These are phyloP conservation scores for Conticribra guillardii DNA, from an alignment of 108 stramenopile species.

Conservation along the genomic window DNA sequence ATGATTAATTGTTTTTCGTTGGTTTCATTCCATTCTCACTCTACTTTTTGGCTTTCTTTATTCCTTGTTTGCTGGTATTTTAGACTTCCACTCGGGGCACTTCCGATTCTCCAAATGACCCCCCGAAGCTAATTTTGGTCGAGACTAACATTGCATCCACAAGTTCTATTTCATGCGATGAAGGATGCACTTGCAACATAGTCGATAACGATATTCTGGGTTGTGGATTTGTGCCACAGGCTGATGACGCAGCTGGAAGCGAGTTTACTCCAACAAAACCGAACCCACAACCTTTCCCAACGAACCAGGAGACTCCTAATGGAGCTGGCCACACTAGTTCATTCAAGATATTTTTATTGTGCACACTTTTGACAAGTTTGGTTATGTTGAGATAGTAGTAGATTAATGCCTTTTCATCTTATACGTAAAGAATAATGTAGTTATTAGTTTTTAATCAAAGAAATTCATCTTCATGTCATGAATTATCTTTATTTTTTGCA, in stretches of 20 bases:
- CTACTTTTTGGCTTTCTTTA: too few relatives aligned
- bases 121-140: constrained; percentile 4
- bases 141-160: constrained; percentile 8
- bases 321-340: background rate
- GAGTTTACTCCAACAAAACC: background rate
- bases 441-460: too few relatives aligned
- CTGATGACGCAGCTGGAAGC: background rate
- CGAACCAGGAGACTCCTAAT: background rate
- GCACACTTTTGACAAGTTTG: background rate
- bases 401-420: too few relatives aligned
- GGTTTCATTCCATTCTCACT: too few relatives aligned
- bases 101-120: constrained; percentile 2
- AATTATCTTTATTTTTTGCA: too few relatives aligned
- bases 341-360: background rate
- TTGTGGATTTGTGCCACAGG: constrained; percentile 14
- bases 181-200: constrained; percentile 25
- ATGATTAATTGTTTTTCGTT: too few relatives aligned
- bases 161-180: constrained; percentile 20
- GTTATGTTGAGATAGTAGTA: background rate
- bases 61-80: too few relatives aligned
- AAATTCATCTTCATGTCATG: too few relatives aligned
- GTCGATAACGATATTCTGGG: constrained; percentile 29
- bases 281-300: background rate
- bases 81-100: constrained; percentile 7
- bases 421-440: too few relatives aligned